phyloP scores from a whole-genome alignment of 148 eudicot species.

The Amaranthus hypochondriacus region DNA sequence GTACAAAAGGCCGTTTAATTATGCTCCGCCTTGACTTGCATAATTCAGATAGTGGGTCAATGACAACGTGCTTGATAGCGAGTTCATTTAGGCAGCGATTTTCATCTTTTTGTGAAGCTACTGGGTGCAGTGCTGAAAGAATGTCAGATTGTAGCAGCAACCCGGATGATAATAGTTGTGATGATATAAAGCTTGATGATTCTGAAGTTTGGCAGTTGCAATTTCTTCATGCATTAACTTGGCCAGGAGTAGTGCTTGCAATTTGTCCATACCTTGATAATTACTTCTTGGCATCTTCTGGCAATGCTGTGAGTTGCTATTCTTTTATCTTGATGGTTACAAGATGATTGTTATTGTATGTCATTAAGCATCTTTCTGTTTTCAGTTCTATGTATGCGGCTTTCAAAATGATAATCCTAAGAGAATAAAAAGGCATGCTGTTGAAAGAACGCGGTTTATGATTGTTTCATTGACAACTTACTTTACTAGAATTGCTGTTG shows the following conservation, averaged over 20 bases:
- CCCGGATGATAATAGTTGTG: slow-evolving; percentile 77
- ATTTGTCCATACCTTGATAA: slow-evolving; percentile 79
- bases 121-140: slow-evolving; percentile 57
- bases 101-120: slow-evolving; percentile 56
- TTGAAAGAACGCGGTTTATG: slow-evolving; percentile 71
- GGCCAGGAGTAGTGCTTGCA: slow-evolving; percentile 78
- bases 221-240: slow-evolving; percentile 40
- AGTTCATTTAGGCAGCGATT: slow-evolving; percentile 56
- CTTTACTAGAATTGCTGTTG: slow-evolving; percentile 85
- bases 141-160: slow-evolving; percentile 76
- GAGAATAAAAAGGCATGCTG: slow-evolving; percentile 65
- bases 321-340: slow-evolving; percentile 1
- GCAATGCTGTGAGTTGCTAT: slow-evolving; percentile 62
- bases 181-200: slow-evolving; percentile 74
- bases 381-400: slow-evolving; percentile 84
- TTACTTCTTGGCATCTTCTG: slow-evolving; percentile 85
- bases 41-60: slow-evolving; percentile 63
- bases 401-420: slow-evolving; percentile 69
- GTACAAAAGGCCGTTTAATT: slow-evolving; percentile 82
- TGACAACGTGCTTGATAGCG: slow-evolving; percentile 44
- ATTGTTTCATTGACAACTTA: slow-evolving; percentile 73
- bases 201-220: slow-evolving; percentile 78
- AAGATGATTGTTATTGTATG: not conserved
- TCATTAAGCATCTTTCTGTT: slow-evolving; percentile 16
- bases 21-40: slow-evolving; percentile 70